Evolutionary conservation across 1,139 yeast genomes (phyloP), one percentile per base, ranked within the genome.

Genomic region (Hanseniaspora gamundiae): DNA sequence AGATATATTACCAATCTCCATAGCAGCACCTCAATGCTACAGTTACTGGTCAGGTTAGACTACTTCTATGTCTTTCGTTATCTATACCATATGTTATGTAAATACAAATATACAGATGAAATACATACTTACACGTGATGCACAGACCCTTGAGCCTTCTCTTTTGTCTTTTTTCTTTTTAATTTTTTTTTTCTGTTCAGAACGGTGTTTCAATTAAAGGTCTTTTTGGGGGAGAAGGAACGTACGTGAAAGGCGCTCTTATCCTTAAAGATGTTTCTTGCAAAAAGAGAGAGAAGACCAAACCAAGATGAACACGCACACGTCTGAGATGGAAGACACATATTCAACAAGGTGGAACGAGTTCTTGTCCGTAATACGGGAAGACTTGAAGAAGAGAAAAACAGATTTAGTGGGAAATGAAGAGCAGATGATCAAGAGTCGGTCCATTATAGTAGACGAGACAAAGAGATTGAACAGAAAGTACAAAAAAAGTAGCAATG

Each of bases 21-120:
- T 82, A 49, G 88, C 82, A 52, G 72, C 85, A 14, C 95, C 95
- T 2, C 93, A 83, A 60, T 67, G 79, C 31, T 87, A 85, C 62
- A 83, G 88, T 61, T 82, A 85, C 52, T 87, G 97, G 97, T 83
- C 82, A 40, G 78, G 74, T 38, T 73, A 50, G 10, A 13, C 9
- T 16, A n/a, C 40, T 38, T 13, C 21, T 17, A 21, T 22, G 5
- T 13, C 22, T 2, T 21, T 20, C 16, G 16, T 10, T 14, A 13
- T 21, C 24, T 36, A 26, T 35, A 35, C 27, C 20, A 19, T 8
- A n/a, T 33, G 42, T 22, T 31, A 35, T 26, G 8, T 30, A 9
- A 11, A 13, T 10, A 31, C 9, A 31, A n/a, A n/a, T n/a, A n/a
- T n/a, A n/a, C n/a, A n/a, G n/a, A n/a, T n/a, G n/a, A n/a, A n/a